Conservation (phyloP, 768 basidiomycete species). For the Ramaria sp. region DNA sequence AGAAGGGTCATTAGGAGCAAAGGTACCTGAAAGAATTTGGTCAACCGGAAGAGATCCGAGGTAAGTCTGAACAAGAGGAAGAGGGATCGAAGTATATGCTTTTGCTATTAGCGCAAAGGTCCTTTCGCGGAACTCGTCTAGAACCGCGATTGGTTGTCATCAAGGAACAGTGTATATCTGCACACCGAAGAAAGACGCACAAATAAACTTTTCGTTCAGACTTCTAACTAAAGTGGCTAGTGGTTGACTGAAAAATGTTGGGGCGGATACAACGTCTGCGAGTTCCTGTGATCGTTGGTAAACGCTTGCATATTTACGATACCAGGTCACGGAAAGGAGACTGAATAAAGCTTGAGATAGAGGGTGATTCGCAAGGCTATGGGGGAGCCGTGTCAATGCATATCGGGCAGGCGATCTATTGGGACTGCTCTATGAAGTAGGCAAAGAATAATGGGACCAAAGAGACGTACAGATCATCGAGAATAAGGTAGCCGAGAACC, state of each 20-base stretch:
- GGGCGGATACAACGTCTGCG: conserved; percentile 27
- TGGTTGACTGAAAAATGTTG: conserved; percentile 33
- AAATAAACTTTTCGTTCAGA: conserved; percentile 40
- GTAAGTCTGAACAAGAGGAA: conserved; percentile 44
- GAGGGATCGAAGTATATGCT: conserved; percentile 54
- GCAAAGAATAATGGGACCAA: not conserved
- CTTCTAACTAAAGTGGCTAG: conserved; percentile 34
- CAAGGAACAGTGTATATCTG: not conserved
- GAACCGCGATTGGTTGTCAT: not conserved
- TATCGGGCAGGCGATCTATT: conserved; percentile 48
- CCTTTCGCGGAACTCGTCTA: conserved; percentile 50
- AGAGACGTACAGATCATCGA: conserved; percentile 47
- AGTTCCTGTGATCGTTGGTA: conserved; percentile 39
- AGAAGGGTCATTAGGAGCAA: not conserved
- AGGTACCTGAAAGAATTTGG: conserved; percentile 23
- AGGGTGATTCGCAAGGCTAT: conserved; percentile 31
- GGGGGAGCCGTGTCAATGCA: conserved; percentile 46
- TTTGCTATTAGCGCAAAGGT: conserved; percentile 46
- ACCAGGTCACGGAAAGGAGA: conserved; percentile 40
- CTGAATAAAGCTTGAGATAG: conserved; percentile 35
- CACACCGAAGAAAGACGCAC: conserved; percentile 25
- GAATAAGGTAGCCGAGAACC: conserved; percentile 53
- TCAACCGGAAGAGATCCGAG: conserved; percentile 33
- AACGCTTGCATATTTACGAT: conserved; percentile 46
- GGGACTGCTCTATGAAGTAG: not conserved